Percentiles rank a stretch among this genome's conserved stretches.
Evolutionary conservation across 306 rosid genomes (phyloP).

Genomic region (Gastrolobium bilobum): DNA sequence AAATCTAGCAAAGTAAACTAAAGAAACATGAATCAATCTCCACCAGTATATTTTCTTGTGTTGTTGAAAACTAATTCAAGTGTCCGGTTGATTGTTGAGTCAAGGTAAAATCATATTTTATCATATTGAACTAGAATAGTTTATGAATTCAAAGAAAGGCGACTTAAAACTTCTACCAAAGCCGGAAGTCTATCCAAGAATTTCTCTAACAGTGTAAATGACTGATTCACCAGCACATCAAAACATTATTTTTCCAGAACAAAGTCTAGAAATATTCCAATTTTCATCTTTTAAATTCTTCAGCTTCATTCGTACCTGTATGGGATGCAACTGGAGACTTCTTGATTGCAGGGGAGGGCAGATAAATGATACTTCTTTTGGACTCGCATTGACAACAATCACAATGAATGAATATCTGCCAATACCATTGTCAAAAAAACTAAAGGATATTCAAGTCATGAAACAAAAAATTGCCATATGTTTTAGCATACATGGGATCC

Average conservation of each 20-base stretch:
- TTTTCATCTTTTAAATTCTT: slow-evolving; percentile 3
- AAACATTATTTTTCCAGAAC: not conserved
- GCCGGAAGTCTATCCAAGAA: not conserved
- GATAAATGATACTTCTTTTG: slow-evolving; percentile 70
- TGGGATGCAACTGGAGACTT: slow-evolving; percentile 82
- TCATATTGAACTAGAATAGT: not conserved
- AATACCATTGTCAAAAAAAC: slow-evolving; percentile 43
- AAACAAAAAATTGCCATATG: slow-evolving; percentile 29
- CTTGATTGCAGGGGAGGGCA: slow-evolving; percentile 62
- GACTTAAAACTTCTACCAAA: not conserved
- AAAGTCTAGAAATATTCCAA: not conserved
- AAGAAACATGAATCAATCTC: slow-evolving; percentile 19
- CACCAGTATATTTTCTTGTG: not conserved
- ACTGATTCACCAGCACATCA: slow-evolving; percentile 13
- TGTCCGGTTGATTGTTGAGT: not conserved
- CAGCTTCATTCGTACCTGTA: slow-evolving; percentile 64
- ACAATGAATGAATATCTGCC: slow-evolving; percentile 81
- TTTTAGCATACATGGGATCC: slow-evolving; percentile 83
- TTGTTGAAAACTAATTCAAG: not conserved
- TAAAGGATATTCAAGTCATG: slow-evolving; percentile 23
- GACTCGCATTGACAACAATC: slow-evolving; percentile 82
- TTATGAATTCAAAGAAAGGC: not conserved
- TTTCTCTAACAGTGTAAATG: not conserved
- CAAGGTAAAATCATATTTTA: not conserved
- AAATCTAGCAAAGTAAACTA: not conserved